Evolutionary conservation across 2,329 filamentous ascomycete genomes (phyloP), one percentile per base, ranked within the genome.

Genomic region (Torrubiellomyces zombiae): DNA sequence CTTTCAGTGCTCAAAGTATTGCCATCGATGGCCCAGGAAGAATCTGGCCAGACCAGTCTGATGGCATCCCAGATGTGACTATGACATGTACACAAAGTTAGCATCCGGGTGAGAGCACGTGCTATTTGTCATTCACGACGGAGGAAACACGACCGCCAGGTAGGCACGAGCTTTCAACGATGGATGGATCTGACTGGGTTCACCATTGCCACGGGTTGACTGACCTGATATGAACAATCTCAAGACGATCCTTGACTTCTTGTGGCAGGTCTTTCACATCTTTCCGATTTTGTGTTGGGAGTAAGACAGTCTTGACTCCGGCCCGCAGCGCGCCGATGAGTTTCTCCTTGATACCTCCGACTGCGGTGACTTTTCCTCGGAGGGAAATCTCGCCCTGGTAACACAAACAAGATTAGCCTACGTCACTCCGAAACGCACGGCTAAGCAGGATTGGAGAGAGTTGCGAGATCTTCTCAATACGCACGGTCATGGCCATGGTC

Each of bases 301-400:
- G 58, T 31, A 98, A 50, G 6, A 98, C 86, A 16, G 81, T 86
- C 63, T 93, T 92, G 32, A 98, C 86, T 15, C 89, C 89, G 2
- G 89, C 89, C 28, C 86, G 68, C 44, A 91, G 61, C 7, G 89
- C 89, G 13, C 89, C 89, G 44, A 98, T 95, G 26, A 95, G 63
- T 53, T 98, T 98, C 67, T 98, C 86, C 55, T 95, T 94, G 56
- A 98, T 95, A 11, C 89, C 89, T 26, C 89, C 89, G 18, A 98
- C 89, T 14, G 86, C 82, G 53, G 89, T 81, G 28, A 98, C 78
- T 35, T 83, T 73, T 13, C 89, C 89, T 20, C 89, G 70, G 14
- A 98, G 68, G 28, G 78, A 82, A 32, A 75, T 71, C 43, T 75
- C 71, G 34, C 70, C 69, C 63, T 69, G 46, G 50, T 28, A n/a